phyloP scores from a whole-genome alignment of 176 grass and related monocot species.

The Otatea glauca region DNA sequence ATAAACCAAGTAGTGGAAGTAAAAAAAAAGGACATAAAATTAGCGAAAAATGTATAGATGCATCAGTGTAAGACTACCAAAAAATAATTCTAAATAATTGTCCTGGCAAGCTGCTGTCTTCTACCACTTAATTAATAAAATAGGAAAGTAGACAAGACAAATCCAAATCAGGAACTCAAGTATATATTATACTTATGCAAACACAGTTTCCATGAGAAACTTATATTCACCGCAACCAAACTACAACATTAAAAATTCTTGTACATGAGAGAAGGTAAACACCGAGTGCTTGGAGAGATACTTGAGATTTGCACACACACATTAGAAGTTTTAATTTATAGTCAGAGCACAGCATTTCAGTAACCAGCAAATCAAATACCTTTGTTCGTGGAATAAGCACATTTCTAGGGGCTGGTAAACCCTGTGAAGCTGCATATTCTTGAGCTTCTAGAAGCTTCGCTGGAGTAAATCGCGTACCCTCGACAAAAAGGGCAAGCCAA shows the following conservation, averaged over 20 bases:
- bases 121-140: background rate
- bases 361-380: no score
- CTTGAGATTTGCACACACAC: background rate
- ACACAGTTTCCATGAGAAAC: no score
- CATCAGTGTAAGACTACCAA: background rate
- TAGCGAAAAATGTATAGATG: slow-evolving; percentile 4
- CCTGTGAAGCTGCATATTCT: slow-evolving; percentile 86
- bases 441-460: slow-evolving; percentile 80
- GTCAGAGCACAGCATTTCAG: no score
- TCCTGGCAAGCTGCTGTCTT: background rate
- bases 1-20: slow-evolving; percentile 5
- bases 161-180: no score
- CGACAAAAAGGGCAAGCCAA: slow-evolving; percentile 92
- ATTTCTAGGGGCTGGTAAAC: slow-evolving; percentile 78
- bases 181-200: no score
- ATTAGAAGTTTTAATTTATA: no score
- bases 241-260: background rate
- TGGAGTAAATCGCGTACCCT: slow-evolving; percentile 81
- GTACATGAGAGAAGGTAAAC: no score
- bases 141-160: background rate
- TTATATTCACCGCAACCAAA: background rate
- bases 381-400: slow-evolving; percentile 69
- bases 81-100: slow-evolving; percentile 19
- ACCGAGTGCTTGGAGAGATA: no score
- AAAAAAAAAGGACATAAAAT: background rate